Base-by-base conservation (phyloP, 2,329 filamentous ascomycete genomes). In the Chalara sp. region DNA sequence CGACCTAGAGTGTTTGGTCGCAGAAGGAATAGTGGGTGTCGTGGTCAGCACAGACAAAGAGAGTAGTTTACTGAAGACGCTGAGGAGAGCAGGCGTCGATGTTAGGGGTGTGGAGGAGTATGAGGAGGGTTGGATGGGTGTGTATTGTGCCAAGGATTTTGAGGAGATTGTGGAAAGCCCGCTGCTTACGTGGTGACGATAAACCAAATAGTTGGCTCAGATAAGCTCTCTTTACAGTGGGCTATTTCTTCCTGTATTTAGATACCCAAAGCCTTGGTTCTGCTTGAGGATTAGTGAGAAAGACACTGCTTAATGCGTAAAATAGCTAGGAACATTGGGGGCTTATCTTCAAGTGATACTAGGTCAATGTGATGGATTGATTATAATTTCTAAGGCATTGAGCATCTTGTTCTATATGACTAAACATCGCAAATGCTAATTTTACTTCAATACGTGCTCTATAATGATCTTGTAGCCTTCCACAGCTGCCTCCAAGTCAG, bases 381-480 rank as follows among this genome's bases (percentile, higher is more conserved):
- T 11, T 28, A 43, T 43, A 21, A 21, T 39, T 39, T n/a, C 35
- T 10, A 39, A 10, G n/a, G n/a, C 35, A 39, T n/a, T n/a, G 35
- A 21, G 21, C 21, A 21, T 21, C 21, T 21, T 32, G 6, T 12
- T 30, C 10, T 29, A 32, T 29, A 8, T 28, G 10, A 7, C 32
- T 11, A 8, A 10, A 47, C 12, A n/a, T 5, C 33, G 44, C 4
- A 47, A 28, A n/a, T 37, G 12, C 7, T 40, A 12, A 5, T n/a
- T 5, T 46, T 59, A 59, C 35, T 53, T 57, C 43, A 63, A 47
- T 5, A 59, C 49, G 41, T 61, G 76, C 58, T 76, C 67, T 55
- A 89, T 81, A 55, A 91, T 70, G 62, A 72, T 84, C 70, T 88
- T 82, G 66, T 91, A 96, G 6, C 85, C 90, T 56, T 83, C 76